phyloP scores from a whole-genome alignment of 345 rosid species.

The Cardiospermum halicacabum region DNA sequence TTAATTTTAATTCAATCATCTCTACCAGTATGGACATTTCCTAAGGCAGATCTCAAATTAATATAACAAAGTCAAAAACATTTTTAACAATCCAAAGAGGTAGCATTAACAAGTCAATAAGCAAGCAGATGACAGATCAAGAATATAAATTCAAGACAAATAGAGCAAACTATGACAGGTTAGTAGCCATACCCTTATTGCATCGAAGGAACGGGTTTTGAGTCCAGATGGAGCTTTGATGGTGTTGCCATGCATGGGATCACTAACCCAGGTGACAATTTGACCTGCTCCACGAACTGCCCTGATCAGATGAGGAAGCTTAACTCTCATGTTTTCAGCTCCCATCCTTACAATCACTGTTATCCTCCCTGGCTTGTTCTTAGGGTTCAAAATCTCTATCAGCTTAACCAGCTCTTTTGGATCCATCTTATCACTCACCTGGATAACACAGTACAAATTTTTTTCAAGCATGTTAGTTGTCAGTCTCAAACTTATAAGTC shows the following conservation, averaged over 20 bases:
- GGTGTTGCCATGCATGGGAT: conserved; percentile 44
- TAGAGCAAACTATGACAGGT: background rate
- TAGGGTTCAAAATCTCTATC: conserved; percentile 30
- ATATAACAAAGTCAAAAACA: background rate
- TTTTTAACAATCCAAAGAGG: background rate
- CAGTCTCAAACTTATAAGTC: background rate
- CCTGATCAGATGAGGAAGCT: conserved; percentile 35
- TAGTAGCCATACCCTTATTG: conserved; percentile 25
- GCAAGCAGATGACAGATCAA: background rate
- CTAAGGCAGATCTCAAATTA: background rate
- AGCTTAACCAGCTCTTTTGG: conserved; percentile 36
- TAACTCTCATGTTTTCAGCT: conserved; percentile 34
- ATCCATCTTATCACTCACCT: conserved; percentile 43
- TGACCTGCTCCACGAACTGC: conserved; percentile 32
- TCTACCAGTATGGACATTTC: background rate
- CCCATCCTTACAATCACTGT: conserved; percentile 41
- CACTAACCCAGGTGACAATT: conserved; percentile 36
- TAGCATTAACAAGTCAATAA: background rate
- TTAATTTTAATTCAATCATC: background rate
- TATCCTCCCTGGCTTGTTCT: conserved; percentile 34
- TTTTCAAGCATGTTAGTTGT: background rate
- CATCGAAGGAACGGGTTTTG: conserved; percentile 40
- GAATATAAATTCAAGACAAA: background rate
- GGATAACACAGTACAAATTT: conserved; percentile 6
- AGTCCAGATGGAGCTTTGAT: conserved; percentile 40